Evolutionary conservation across 108 stramenopile species (phyloP).

Genomic region (Fragilaria crotonensis): DNA sequence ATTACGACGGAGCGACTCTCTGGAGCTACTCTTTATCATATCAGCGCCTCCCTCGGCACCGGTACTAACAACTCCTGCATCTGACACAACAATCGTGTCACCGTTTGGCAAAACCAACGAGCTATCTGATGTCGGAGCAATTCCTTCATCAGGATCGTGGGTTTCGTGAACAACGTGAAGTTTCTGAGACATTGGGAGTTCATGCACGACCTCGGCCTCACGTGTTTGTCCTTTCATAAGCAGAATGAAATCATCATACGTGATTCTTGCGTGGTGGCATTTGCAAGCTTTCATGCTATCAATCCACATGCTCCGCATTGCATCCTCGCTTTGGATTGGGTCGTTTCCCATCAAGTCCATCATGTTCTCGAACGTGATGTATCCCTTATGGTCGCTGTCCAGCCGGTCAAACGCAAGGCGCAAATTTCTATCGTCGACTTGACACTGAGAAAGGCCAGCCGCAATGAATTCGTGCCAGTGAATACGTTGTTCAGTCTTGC

Average conservation of each 20-base stretch:
- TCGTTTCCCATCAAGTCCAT: constrained; percentile 81
- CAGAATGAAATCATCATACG: constrained; percentile 73
- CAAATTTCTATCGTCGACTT: constrained; percentile 83
- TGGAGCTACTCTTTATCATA: no score
- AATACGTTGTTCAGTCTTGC: constrained; percentile 71
- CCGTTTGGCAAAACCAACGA: no score
- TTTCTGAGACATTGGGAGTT: no score
- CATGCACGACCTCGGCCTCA: constrained; percentile 24
- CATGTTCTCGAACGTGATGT: constrained; percentile 80
- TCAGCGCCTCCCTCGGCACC: no score
- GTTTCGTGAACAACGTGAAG: no score
- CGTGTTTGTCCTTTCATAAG: constrained; percentile 83
- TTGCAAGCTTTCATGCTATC: constrained; percentile 59
- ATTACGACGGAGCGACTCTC: no score
- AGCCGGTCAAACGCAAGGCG: constrained; percentile 80
- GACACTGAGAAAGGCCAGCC: constrained; percentile 76
- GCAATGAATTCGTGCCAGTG: constrained; percentile 91
- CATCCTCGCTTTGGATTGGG: constrained; percentile 59
- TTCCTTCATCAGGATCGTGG: no score
- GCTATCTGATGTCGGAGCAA: no score
- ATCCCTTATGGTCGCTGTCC: constrained; percentile 83
- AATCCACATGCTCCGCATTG: constrained; percentile 73
- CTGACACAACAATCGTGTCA: no score
- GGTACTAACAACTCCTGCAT: no score
- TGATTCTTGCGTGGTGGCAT: constrained; percentile 49